Evolutionary conservation across 352 stramenopile species (phyloP).

Genomic region (Phytophthora cajani): DNA sequence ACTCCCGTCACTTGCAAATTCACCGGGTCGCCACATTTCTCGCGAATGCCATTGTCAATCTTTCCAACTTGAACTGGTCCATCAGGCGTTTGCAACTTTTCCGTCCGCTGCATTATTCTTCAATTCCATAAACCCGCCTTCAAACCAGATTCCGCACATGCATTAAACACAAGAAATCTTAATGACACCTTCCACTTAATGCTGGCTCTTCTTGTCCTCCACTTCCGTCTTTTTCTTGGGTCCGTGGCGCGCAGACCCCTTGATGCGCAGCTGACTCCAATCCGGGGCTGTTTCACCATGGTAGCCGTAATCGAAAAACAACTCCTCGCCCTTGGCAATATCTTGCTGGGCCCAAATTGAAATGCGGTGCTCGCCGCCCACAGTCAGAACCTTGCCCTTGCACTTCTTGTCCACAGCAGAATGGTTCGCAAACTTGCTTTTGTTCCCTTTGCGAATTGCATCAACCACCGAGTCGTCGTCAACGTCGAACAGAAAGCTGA

Average conservation of each 20-base stretch:
- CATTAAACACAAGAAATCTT: constrained; percentile 1
- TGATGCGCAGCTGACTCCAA: constrained; percentile 70
- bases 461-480: constrained; percentile 92
- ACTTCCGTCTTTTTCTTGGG: constrained; percentile 30
- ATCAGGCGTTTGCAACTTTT: not conserved
- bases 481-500: constrained; percentile 93
- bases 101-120: not conserved
- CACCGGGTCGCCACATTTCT: no score
- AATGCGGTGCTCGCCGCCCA: constrained; percentile 90
- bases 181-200: constrained; percentile 16
- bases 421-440: constrained; percentile 93
- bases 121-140: not conserved
- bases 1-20: no score
- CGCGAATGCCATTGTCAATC: no score
- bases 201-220: constrained; percentile 32
- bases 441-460: constrained; percentile 93
- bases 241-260: constrained; percentile 30
- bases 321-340: constrained; percentile 83
- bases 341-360: constrained; percentile 92
- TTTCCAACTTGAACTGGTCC: not conserved
- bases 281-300: constrained; percentile 63
- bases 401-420: constrained; percentile 73
- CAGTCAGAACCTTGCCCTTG: constrained; percentile 76
- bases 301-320: constrained; percentile 81
- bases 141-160: not conserved